Percentiles rank a stretch among this genome's conserved stretches.
Evolutionary conservation across 2,329 filamentous ascomycete genomes (phyloP).

Genomic region (Colletotrichum incanum): DNA sequence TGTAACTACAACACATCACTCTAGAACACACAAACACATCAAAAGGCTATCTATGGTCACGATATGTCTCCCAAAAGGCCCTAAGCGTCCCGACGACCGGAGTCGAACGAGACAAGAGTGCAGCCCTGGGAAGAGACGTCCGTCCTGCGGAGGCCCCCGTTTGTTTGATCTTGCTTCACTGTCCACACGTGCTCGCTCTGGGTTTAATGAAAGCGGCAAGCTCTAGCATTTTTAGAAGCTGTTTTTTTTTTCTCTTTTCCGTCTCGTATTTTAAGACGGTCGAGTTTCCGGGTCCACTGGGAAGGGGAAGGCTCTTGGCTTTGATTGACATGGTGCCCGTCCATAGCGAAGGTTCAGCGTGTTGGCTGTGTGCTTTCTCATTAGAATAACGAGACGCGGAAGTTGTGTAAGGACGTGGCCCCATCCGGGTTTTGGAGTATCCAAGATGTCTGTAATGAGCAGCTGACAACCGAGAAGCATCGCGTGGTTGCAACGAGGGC

Average conservation of each 20-base stretch:
- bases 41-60: constrained; percentile 16
- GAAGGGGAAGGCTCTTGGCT: background rate
- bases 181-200: constrained; percentile 78
- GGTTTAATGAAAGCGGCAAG: constrained; percentile 69
- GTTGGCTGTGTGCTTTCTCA: background rate
- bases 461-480: background rate
- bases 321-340: background rate
- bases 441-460: background rate
- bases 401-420: no score
- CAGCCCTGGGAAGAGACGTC: constrained; percentile 43
- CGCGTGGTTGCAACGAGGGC: background rate
- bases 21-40: constrained; percentile 9
- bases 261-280: background rate
- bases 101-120: constrained; percentile 43
- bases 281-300: background rate
- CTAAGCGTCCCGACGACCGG: constrained; percentile 48
- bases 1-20: no score
- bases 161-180: constrained; percentile 75
- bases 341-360: background rate
- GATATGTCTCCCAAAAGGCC: constrained; percentile 46
- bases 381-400: background rate
- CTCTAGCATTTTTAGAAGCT: constrained; percentile 78
- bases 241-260: background rate
- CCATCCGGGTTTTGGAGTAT: background rate
- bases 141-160: constrained; percentile 49